These are phyloP conservation scores for Colletotrichum sp. DNA, from an alignment of 2,329 filamentous ascomycete species.

Conservation along the genomic window DNA sequence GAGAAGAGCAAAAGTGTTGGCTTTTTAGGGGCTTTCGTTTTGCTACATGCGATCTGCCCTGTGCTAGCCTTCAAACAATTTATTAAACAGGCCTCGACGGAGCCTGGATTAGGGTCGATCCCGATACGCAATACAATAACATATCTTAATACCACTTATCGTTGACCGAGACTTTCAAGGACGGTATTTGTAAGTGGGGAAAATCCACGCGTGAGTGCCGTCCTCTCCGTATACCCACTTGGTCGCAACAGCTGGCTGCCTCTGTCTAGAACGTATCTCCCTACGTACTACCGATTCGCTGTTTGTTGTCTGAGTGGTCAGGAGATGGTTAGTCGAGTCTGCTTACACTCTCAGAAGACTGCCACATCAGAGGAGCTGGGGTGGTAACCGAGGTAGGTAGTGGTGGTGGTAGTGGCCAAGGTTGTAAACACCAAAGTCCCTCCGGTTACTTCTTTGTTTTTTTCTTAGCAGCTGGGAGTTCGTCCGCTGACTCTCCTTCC, in stretches of 20 bases:
- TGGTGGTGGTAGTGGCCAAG: not conserved
- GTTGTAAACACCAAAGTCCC: not conserved
- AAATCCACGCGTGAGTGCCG: not conserved
- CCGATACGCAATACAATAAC: not conserved
- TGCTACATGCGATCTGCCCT: conserved; percentile 27
- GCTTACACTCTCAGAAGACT: not conserved
- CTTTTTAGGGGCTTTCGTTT: conserved; percentile 30
- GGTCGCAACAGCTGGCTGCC: not conserved
- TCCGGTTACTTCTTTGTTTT: not conserved
- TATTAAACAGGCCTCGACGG: conserved; percentile 1
- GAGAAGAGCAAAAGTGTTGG: conserved; percentile 57
- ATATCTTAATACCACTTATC: not conserved
- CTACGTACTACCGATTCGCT: not conserved
- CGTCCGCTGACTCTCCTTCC: not conserved
- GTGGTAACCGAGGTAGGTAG: not conserved
- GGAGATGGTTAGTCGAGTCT: not conserved
- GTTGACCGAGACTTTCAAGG: not conserved
- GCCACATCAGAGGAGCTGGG: not conserved
- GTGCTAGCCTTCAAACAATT: conserved; percentile 28
- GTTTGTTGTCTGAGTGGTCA: not conserved
- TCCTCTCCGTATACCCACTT: not conserved
- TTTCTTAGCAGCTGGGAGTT: not conserved
- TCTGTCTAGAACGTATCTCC: not conserved
- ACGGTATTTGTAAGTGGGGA: not conserved
- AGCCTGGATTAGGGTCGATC: not conserved